Evolutionary conservation across 192 early-diverging fungal genomes (phyloP), one percentile per base, ranked within the genome.

Genomic region (Gryganskiella cystojenkinii): DNA sequence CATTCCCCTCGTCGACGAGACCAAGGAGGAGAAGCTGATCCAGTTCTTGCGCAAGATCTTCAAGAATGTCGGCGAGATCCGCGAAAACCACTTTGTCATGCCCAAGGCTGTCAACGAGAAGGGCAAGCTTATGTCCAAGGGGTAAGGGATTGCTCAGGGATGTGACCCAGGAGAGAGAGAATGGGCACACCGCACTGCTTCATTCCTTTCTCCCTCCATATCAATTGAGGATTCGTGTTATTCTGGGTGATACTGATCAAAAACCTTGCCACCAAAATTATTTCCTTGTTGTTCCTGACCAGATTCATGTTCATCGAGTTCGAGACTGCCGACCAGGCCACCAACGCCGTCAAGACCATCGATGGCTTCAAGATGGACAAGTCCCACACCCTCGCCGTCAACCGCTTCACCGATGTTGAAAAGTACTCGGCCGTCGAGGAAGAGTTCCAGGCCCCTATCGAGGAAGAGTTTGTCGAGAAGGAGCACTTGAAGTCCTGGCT

Each of bases 231-330:
- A n/a, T n/a, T 34, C 28, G 44, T 61, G 51, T 11, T 25, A 51
- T 35, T 20, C 54, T 20, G 31, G 35, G 1, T 27, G 24, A 31
- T 5, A 19, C n/a, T 55, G 19, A 19, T 62, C 27, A 22, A 46
- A n/a, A n/a, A n/a, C n/a, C n/a, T 6, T 25, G 13, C 15, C 7
- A 42, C 3, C 37, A 20, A 22, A 54, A 22, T 4, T 76, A 4
- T 44, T n/a, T n/a, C n/a, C n/a, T 56, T n/a, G 4, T 56, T 22
- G n/a, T 45, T 24, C n/a, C 20, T 50, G 13, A 28, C 2, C 61
- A 91, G 92, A 31, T 98, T 91, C 85, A 83, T 95, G 64, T 99
- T 99, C 72, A 85, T 99, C 60, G 95, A 98, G 80, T 97, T 95
- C 69, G 92, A 94, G 80, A 93, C 92, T 43, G 80, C 90, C 4